phyloP scores from a whole-genome alignment of 148 eudicot genomes.

The Vaccinium macrocarpon region DNA sequence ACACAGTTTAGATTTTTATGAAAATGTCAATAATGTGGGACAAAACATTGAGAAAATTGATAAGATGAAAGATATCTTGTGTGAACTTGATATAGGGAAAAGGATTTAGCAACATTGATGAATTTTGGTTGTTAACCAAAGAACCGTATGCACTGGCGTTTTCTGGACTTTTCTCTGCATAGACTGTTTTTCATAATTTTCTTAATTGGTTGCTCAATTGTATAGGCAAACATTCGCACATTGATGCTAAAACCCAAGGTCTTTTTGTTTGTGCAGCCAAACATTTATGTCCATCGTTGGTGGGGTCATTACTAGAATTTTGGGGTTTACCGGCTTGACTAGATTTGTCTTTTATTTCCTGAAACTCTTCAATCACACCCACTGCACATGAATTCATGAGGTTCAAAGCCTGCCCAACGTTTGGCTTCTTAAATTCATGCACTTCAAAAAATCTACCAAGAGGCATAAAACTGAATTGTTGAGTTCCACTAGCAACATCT shows the following conservation, averaged over 20 bases:
- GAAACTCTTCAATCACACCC: slow-evolving; percentile 69
- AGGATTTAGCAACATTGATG: not conserved
- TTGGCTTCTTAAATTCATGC: slow-evolving; percentile 95
- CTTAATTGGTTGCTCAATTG: not conserved
- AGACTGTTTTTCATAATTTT: not conserved
- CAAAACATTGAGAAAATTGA: not conserved
- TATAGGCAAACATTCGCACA: not conserved
- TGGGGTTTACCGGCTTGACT: slow-evolving; percentile 58
- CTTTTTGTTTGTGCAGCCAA: slow-evolving; percentile 57
- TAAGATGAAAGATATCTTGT: not conserved
- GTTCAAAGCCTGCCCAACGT: slow-evolving; percentile 77
- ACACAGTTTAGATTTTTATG: no score
- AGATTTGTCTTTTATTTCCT: no score
- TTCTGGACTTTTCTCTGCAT: not conserved
- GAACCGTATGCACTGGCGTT: not conserved
- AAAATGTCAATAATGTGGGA: no score
- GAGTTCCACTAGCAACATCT: slow-evolving; percentile 26
- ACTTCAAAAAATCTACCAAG: slow-evolving; percentile 77
- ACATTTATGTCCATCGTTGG: slow-evolving; percentile 88
- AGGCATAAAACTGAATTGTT: slow-evolving; percentile 30
- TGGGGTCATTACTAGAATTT: slow-evolving; percentile 79
- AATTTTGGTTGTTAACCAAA: not conserved
- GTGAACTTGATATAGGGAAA: not conserved
- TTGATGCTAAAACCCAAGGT: not conserved
- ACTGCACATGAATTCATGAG: slow-evolving; percentile 94